Base-by-base conservation (phyloP, 495 filamentous ascomycete species). In the Aspergillus sclerotioniger region DNA sequence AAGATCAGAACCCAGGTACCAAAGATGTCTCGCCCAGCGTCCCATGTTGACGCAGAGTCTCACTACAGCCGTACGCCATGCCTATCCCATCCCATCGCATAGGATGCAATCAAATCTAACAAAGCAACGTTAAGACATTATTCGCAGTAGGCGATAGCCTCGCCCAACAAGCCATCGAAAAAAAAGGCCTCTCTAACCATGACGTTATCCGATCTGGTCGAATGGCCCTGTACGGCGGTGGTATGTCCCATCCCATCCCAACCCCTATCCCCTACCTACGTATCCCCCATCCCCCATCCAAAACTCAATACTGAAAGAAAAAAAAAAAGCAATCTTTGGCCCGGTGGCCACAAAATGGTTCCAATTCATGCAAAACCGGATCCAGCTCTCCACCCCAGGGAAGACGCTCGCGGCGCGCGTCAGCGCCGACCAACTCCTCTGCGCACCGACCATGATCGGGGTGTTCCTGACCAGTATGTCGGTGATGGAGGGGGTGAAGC, bases 301-400 rank as follows among this genome's bases (percentile, higher is more conserved):
- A 8, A 8, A 0, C 43, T 33, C 17, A 17, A 8, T 21, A 48
- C n/a, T n/a, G n/a, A n/a, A n/a, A 37, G 49, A 8, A 46, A 16
- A n/a, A 15, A 8, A 1, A 33, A 5, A 58, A 91, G 89, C 74
- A 43, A 66, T 93, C 64, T 95, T 95, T 74, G 90, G 91, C 28
- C 90, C 91, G 39, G 84, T 82, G 8, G 91, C 90, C 2, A 89
- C 89, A 3, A 85, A 80, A 44, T 95, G 90, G 91, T 93, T 89
- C 79, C 74, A 76, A 35, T 79, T 91, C 71, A 80, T 89, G 15
- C 81, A 87, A 53, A 71, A 76, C n/a, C 73, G 77, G 43, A 79
- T 92, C 61, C 70, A 76, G 55, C 19, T 59, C 3, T 50, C 31
- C 28, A 28, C 51, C 7, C 43, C 51, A 1, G 20, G 44, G 8